Evolutionary conservation across 2,329 filamentous ascomycete species (phyloP).

Genomic region (Monosporascus sp.): DNA sequence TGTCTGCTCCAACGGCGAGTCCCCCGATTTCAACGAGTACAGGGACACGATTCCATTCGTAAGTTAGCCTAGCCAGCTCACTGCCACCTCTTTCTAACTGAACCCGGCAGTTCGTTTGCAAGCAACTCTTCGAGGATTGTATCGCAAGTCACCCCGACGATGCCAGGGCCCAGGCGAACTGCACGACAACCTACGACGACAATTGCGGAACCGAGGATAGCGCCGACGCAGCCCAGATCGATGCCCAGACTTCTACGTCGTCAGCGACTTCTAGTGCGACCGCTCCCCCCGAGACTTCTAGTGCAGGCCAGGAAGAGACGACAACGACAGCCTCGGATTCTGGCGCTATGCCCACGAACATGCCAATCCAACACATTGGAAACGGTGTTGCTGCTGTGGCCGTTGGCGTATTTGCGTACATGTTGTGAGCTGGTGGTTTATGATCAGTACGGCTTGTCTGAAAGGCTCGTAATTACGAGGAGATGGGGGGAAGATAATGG

Average conservation of each 20-base stretch:
- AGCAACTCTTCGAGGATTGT: constrained; percentile 43
- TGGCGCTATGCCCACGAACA: constrained; percentile 19
- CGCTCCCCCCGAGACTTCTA: constrained; percentile 17
- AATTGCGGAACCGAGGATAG: constrained; percentile 43
- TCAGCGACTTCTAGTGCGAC: constrained; percentile 20
- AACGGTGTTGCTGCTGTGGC: constrained; percentile 45
- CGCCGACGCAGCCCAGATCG: constrained; percentile 26
- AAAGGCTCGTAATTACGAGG: no score
- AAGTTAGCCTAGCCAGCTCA: constrained; percentile 6
- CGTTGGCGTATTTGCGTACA: constrained; percentile 46
- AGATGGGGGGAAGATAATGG: no score
- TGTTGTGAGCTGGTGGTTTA: constrained; percentile 35
- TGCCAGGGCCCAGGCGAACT: constrained; percentile 39
- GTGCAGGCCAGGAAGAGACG: constrained; percentile 10
- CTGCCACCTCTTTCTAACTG: background rate
- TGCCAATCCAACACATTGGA: constrained; percentile 27
- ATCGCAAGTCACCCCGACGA: constrained; percentile 37
- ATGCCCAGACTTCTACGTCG: constrained; percentile 21
- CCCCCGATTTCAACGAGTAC: constrained; percentile 50
- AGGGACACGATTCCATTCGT: constrained; percentile 41
- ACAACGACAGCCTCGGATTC: constrained; percentile 18
- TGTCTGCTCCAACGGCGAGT: constrained; percentile 43
- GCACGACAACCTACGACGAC: constrained; percentile 40
- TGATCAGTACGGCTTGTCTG: no score
- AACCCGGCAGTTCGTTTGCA: constrained; percentile 43